Percentiles rank a stretch among this genome's conserved stretches.
Conservation (phyloP, 192 early-diverging fungal species). For the Backusella psychrophila region DNA sequence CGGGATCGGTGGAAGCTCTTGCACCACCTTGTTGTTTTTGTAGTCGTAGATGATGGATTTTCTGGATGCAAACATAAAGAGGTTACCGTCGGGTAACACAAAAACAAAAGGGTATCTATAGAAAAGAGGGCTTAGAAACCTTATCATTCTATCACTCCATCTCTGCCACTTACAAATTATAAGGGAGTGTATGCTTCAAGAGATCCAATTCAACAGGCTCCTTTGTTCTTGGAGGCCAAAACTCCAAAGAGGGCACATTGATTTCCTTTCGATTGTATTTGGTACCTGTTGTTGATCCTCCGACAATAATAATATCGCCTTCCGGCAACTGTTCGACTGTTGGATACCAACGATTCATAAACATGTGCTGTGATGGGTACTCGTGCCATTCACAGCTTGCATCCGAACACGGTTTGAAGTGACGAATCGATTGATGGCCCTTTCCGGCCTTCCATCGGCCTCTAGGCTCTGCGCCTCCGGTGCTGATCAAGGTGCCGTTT, state of each 20-base stretch:
- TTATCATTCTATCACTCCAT: neutral
- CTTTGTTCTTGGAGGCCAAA: constrained; percentile 32
- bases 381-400: constrained; percentile 46
- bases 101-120: constrained; percentile 45
- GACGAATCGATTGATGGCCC: constrained; percentile 46
- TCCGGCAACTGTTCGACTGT: constrained; percentile 40
- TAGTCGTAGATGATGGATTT: constrained; percentile 54
- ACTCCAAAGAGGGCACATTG: constrained; percentile 41
- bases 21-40: constrained; percentile 37
- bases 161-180: constrained; percentile 37
- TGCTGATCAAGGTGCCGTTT: constrained; percentile 48
- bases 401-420: constrained; percentile 46
- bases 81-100: constrained; percentile 46
- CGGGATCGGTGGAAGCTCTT: constrained; percentile 42
- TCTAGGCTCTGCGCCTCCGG: constrained; percentile 45
- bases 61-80: constrained; percentile 52
- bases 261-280: constrained; percentile 33
- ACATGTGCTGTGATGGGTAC: constrained; percentile 34
- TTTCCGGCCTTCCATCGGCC: constrained; percentile 14
- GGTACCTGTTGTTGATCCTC: constrained; percentile 48
- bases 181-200: constrained; percentile 46
- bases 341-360: constrained; percentile 50
- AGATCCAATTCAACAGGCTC: constrained; percentile 39
- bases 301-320: constrained; percentile 53
- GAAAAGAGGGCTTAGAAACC: neutral